These are phyloP conservation scores for Hortiboletus campestris DNA, from an alignment of 768 basidiomycete genomes.

Conservation along the genomic window DNA sequence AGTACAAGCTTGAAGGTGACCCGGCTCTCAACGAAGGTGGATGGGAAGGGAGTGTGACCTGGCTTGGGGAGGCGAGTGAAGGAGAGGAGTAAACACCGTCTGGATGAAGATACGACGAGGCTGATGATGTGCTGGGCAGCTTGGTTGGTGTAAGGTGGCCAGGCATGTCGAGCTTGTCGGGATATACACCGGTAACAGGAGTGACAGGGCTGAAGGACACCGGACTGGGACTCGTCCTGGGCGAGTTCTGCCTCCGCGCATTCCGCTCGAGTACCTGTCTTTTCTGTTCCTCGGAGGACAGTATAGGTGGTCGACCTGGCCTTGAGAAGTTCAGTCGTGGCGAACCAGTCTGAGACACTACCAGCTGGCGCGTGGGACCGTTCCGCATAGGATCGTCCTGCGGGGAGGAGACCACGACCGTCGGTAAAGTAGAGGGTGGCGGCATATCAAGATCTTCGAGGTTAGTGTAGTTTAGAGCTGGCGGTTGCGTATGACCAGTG, in stretches of 20 bases:
- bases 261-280: conserved; percentile 58
- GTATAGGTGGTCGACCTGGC: conserved; percentile 49
- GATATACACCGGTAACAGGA: conserved; percentile 22
- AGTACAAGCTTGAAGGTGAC: conserved; percentile 51
- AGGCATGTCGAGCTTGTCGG: neutral
- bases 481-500: conserved; percentile 5
- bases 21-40: conserved; percentile 37
- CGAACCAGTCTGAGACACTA: conserved; percentile 30
- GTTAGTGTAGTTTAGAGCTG: conserved; percentile 3
- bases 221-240: conserved; percentile 16
- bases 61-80: conserved; percentile 5
- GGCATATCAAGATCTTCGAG: conserved; percentile 12
- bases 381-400: conserved; percentile 24
- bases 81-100: conserved; percentile 15
- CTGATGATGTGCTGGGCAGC: neutral
- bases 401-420: conserved; percentile 54
- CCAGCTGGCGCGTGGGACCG: conserved; percentile 38
- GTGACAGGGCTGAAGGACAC: conserved; percentile 14
- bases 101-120: conserved; percentile 20
- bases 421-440: conserved; percentile 39
- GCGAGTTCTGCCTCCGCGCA: conserved; percentile 38
- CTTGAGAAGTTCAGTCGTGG: conserved; percentile 61
- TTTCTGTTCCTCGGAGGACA: conserved; percentile 39
- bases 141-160: neutral
- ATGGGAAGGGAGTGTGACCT: conserved; percentile 26